These are phyloP conservation scores for Panicum virgatum DNA, from an alignment of 202 grass and related monocot species.

Conservation along the genomic window DNA sequence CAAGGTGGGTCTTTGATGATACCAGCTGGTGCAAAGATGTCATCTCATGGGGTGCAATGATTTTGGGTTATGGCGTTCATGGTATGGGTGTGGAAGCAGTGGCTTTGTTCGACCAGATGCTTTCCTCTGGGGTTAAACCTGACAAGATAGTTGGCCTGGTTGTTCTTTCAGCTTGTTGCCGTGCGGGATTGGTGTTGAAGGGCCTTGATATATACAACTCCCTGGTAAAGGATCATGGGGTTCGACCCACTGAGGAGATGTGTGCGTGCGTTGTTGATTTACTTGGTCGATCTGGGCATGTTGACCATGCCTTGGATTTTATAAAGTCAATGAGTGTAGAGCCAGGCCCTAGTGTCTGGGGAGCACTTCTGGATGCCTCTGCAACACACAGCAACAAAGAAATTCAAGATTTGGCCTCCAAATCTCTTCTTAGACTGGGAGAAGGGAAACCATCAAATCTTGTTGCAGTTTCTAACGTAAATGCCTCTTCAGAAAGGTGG, in stretches of 20 bases:
- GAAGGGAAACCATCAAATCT: slow-evolving; percentile 54
- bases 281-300: slow-evolving; percentile 53
- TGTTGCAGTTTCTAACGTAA: slow-evolving; percentile 62
- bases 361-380: slow-evolving; percentile 69
- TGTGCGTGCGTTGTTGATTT: slow-evolving; percentile 69
- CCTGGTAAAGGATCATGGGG: slow-evolving; percentile 57
- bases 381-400: slow-evolving; percentile 52
- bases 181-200: slow-evolving; percentile 49
- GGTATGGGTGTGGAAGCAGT: slow-evolving; percentile 58
- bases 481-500: slow-evolving; percentile 68
- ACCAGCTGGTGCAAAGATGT: slow-evolving; percentile 55
- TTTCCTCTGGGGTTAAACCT: slow-evolving; percentile 50
- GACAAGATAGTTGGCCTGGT: slow-evolving; percentile 53
- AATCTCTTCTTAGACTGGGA: slow-evolving; percentile 59
- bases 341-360: slow-evolving; percentile 61
- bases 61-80: slow-evolving; percentile 63
- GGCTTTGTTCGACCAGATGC: slow-evolving; percentile 62
- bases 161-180: slow-evolving; percentile 67
- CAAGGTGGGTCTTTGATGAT: slow-evolving; percentile 57
- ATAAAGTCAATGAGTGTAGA: slow-evolving; percentile 60
- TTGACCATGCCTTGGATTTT: slow-evolving; percentile 56
- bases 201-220: slow-evolving; percentile 61
- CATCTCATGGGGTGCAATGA: slow-evolving; percentile 71
- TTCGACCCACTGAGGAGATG: slow-evolving; percentile 65
- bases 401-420: slow-evolving; percentile 61